phyloP scores from a whole-genome alignment of 257 asterid species.

The Henckelia pumila region DNA sequence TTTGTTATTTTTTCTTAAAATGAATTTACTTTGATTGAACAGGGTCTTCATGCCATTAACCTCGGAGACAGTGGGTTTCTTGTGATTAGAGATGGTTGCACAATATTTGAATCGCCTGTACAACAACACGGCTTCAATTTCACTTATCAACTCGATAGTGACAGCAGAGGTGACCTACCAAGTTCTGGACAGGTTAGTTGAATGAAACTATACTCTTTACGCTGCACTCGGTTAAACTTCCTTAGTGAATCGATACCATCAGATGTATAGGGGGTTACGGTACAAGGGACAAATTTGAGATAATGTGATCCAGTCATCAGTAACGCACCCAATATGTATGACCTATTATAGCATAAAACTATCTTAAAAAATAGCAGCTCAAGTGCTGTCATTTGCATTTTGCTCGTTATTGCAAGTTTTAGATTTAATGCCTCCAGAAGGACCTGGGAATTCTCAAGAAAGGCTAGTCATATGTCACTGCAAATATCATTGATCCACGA shows the following conservation, averaged over 20 bases:
- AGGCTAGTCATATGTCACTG: not conserved
- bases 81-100: conserved; percentile 61
- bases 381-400: conserved; percentile 1
- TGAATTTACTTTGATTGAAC: conserved; percentile 16
- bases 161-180: conserved; percentile 54
- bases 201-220: not conserved
- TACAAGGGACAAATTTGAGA: not conserved
- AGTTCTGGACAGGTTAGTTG: conserved; percentile 62
- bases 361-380: not conserved
- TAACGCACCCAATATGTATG: not conserved
- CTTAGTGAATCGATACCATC: not conserved
- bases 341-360: not conserved
- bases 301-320: not conserved
- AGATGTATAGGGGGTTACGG: not conserved
- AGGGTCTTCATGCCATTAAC: conserved; percentile 82
- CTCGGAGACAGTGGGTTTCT: conserved; percentile 93
- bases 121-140: conserved; percentile 87
- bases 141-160: conserved; percentile 68
- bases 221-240: not conserved
- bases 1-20: conserved; percentile 7
- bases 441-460: not conserved
- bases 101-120: conserved; percentile 64
- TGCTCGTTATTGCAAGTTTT: not conserved
- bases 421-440: not conserved
- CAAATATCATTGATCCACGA: not conserved